These are phyloP conservation scores for Nicotiana sylvestris DNA, from an alignment of 257 asterid genomes.

Conservation along the genomic window DNA sequence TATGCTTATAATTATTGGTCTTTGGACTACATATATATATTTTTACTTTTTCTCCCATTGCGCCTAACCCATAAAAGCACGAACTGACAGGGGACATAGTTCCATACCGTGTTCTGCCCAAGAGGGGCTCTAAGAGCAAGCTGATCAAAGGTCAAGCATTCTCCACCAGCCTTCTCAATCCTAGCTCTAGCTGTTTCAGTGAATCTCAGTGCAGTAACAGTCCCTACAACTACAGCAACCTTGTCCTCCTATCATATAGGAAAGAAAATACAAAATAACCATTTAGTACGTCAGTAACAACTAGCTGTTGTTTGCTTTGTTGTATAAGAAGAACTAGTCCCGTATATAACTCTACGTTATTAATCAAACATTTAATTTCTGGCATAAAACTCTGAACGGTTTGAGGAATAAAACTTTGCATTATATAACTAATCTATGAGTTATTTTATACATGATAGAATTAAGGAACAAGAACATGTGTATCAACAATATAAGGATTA, in stretches of 20 bases:
- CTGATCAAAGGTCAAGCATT: slow-evolving; percentile 89
- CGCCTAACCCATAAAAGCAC: background rate
- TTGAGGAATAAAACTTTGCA: background rate
- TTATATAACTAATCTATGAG: background rate
- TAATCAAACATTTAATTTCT: background rate
- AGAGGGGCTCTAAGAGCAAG: slow-evolving; percentile 94
- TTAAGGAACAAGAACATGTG: background rate
- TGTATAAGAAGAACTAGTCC: background rate
- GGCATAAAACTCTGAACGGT: background rate
- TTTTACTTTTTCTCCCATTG: too few species aligned
- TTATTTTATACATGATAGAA: background rate
- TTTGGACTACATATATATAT: too few species aligned
- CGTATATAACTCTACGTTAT: background rate
- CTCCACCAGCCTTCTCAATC: slow-evolving; percentile 94
- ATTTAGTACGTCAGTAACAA: background rate
- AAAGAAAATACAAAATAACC: background rate
- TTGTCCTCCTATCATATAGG: slow-evolving; percentile 54
- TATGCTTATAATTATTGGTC: too few species aligned
- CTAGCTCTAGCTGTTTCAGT: slow-evolving; percentile 91
- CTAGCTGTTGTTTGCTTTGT: background rate
- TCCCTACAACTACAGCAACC: slow-evolving; percentile 80
- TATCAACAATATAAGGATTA: background rate
- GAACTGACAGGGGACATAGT: background rate
- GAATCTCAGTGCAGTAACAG: slow-evolving; percentile 70
- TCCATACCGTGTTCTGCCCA: slow-evolving; percentile 80